Evolutionary conservation across 2,329 filamentous ascomycete species (phyloP).

Genomic region (Fusarium duplospermum): DNA sequence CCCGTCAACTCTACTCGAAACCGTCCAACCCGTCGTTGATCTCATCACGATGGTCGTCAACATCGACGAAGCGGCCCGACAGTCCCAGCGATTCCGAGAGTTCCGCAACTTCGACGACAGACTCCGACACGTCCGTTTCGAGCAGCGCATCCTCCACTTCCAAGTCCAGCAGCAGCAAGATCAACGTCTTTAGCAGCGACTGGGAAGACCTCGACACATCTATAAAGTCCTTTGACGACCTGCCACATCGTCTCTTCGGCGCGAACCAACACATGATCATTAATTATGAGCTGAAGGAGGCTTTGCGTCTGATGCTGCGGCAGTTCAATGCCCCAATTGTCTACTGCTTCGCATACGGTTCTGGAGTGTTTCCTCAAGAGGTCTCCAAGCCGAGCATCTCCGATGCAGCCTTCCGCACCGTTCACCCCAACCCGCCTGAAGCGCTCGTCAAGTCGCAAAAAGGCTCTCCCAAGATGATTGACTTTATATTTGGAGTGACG

Average conservation of each 20-base stretch:
- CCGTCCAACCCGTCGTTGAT: slow-evolving; percentile 3
- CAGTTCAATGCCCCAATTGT: slow-evolving; percentile 93
- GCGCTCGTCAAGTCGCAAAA: slow-evolving; percentile 88
- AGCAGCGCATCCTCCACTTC: slow-evolving; percentile 34
- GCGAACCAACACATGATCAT: slow-evolving; percentile 97
- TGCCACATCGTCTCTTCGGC: slow-evolving; percentile 74
- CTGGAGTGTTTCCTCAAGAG: slow-evolving; percentile 91
- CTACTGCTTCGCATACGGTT: slow-evolving; percentile 97
- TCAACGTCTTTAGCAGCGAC: slow-evolving; percentile 53
- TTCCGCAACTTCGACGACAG: slow-evolving; percentile 10
- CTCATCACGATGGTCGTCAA: slow-evolving; percentile 37
- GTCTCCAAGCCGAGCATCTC: slow-evolving; percentile 64
- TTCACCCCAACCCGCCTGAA: slow-evolving; percentile 84
- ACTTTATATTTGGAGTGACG: slow-evolving; percentile 96
- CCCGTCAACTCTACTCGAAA: slow-evolving; percentile 13
- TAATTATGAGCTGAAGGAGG: slow-evolving; percentile 94
- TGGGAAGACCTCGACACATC: slow-evolving; percentile 58
- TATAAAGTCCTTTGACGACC: slow-evolving; percentile 58
- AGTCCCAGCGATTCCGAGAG: slow-evolving; percentile 14
- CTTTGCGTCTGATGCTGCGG: slow-evolving; percentile 86
- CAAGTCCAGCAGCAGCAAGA: slow-evolving; percentile 43
- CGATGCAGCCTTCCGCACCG: slow-evolving; percentile 68
- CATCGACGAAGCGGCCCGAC: slow-evolving; percentile 18
- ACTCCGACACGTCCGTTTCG: slow-evolving; percentile 14
- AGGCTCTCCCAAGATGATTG: slow-evolving; percentile 93